These are phyloP conservation scores for Arthrobotrys megalospora DNA, from an alignment of 2,329 filamentous ascomycete species.

Conservation along the genomic window DNA sequence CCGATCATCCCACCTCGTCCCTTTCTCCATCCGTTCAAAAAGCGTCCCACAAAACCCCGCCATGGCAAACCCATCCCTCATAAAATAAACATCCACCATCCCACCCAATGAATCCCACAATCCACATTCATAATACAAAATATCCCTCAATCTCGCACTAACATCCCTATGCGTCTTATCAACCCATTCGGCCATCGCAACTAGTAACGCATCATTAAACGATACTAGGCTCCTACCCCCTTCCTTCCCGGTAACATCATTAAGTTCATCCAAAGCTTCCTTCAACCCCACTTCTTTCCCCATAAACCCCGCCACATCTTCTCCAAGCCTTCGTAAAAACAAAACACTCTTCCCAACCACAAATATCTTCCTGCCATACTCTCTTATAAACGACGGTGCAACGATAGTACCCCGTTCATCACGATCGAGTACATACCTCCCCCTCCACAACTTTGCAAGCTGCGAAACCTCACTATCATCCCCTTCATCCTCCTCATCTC, in stretches of 20 bases:
- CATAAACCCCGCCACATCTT: slow-evolving; percentile 67
- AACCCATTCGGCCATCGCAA: slow-evolving; percentile 82
- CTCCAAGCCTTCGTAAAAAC: slow-evolving; percentile 81
- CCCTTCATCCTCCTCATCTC: slow-evolving; percentile 61
- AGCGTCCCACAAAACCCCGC: slow-evolving; percentile 75
- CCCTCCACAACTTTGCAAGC: slow-evolving; percentile 80
- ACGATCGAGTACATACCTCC: slow-evolving; percentile 78
- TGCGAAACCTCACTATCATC: slow-evolving; percentile 68
- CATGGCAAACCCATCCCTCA: slow-evolving; percentile 75
- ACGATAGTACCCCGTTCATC: slow-evolving; percentile 75
- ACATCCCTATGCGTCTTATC: slow-evolving; percentile 80
- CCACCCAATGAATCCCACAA: slow-evolving; percentile 77
- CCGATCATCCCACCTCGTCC: slow-evolving; percentile 80
- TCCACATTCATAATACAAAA: slow-evolving; percentile 79
- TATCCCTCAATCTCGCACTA: slow-evolving; percentile 76
- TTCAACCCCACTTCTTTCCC: slow-evolving; percentile 63
- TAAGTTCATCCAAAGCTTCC: slow-evolving; percentile 67
- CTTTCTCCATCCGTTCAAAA: slow-evolving; percentile 81
- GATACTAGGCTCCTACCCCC: slow-evolving; percentile 69
- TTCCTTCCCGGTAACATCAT: slow-evolving; percentile 64
- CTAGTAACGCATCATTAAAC: slow-evolving; percentile 81
- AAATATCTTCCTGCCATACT: slow-evolving; percentile 80
- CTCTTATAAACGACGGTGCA: slow-evolving; percentile 81
- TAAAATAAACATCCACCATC: slow-evolving; percentile 81
- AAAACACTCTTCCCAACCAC: slow-evolving; percentile 90